Base-by-base conservation (phyloP, 176 grass and related monocot genomes). In the Tuctoria greenei region DNA sequence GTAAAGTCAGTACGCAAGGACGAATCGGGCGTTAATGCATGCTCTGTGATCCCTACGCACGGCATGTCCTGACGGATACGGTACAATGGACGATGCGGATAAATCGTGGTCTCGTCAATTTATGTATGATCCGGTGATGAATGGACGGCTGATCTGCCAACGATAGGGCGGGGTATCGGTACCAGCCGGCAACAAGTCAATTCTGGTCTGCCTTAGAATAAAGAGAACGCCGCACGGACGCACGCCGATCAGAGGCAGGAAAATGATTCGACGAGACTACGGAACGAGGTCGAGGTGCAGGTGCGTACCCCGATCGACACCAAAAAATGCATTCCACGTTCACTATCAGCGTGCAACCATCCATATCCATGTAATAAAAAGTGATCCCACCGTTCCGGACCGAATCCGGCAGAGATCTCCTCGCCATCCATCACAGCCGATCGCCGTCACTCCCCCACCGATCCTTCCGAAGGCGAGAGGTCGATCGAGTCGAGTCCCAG, bases 391-490 rank as follows among this genome's bases (percentile, higher is more conserved):
- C 44, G 44, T 46, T 36, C 38, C 20, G 15, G 56, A 41, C 40
- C 44, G 56, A 44, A 38, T 47, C 79, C 28, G 35, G 39, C 49
- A 66, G 13, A 4, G 43, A 58, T 36, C 67, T 66, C 21, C 12
- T 10, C 23, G 37, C 42, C 42, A 43, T 43, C 67, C 36, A 36
- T 79, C 20, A 41, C 20, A 41, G 50, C 24, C 61, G 68, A 73
- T 49, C 82, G 45, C 79, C 89, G 67, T 42, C 87, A 41, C 63
- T 88, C 72, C 11, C 73, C 82, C 66, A 27, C 52, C 68, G 20
- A 23, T 55, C 20, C 51, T 50, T 50, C 2, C 0, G 47, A 50
- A 17, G 47, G 47, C 42, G 66, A 69, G n/a, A 21, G 66, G 8
- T 13, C 64, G 39, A 25, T 23, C 40, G 21, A 7, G 21, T n/a